Base-by-base conservation (phyloP, 2,329 filamentous ascomycete genomes). In the Trichoderma afroharzianum region DNA sequence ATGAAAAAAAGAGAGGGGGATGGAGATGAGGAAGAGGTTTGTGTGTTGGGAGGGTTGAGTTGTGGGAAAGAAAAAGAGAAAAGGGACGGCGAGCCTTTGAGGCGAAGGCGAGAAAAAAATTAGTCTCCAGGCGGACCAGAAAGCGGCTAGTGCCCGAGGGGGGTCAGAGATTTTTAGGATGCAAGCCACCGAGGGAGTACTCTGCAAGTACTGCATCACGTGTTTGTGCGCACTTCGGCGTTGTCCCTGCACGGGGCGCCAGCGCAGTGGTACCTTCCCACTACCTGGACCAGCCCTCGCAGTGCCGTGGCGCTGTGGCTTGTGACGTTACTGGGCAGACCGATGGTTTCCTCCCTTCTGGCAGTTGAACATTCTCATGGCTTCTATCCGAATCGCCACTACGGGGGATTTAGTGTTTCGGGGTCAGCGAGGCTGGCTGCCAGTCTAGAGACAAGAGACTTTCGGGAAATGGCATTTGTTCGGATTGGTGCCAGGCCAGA, bases 81-180 rank as follows among this genome's bases (percentile, higher is more conserved):
- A 77, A 74, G 74, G 74, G 75, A 74, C 69, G 70, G 64, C 57
- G 63, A 62, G 71, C 59, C 57, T 63, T 63, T 59, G 73, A 75
- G 73, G 68, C 74, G 74, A 71, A 66, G 67, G 71, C 73, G 72
- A 74, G 74, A 72, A 72, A 70, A 70, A 70, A 74, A 73, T 63
- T 66, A 43, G 61, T 73, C 67, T 55, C 55, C 55, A 57, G 71
- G 62, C 71, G 63, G 71, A 70, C 74, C 76, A 75, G 70, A 78
- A 78, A 73, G 68, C 75, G 80, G 73, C 76, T 81, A 81, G 79
- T 74, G 74, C 72, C 74, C 63, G 73, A 76, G 72, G 70, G 70
- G 72, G 68, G 71, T 66, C 71, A 72, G 71, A 73, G 68, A 64
- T 73, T 75, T 75, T 74, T 72, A 61, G 72, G 59, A 64, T 24